phyloP scores from a whole-genome alignment of 768 basidiomycete species.

The Mycena rebaudengoi region DNA sequence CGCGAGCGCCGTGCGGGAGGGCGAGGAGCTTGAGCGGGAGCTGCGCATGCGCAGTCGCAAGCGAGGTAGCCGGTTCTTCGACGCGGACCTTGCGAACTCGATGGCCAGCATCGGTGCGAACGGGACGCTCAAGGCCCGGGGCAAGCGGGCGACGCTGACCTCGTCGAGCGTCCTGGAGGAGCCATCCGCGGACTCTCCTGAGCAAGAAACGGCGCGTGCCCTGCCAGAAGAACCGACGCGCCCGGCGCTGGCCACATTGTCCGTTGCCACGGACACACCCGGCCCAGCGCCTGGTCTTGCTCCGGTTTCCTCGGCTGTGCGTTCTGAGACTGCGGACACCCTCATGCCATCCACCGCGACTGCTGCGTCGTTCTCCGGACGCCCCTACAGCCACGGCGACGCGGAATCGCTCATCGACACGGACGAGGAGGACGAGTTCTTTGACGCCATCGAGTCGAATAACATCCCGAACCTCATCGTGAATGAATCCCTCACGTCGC shows the following conservation, averaged over 20 bases:
- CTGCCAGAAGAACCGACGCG: background rate
- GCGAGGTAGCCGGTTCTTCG: slow-evolving; percentile 67
- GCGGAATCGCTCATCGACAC: slow-evolving; percentile 48
- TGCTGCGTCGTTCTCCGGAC: slow-evolving; percentile 14
- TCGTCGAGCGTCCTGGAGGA: slow-evolving; percentile 8
- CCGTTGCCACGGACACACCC: background rate
- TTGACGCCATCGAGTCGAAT: slow-evolving; percentile 92
- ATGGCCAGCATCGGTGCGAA: slow-evolving; percentile 13
- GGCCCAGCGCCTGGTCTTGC: slow-evolving; percentile 10
- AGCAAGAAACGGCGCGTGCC: background rate
- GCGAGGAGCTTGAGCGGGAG: slow-evolving; percentile 84
- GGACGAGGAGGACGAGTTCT: slow-evolving; percentile 95
- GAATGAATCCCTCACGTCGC: slow-evolving; percentile 66
- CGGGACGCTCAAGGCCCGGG: slow-evolving; percentile 33
- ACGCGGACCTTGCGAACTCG: slow-evolving; percentile 38
- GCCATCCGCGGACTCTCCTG: slow-evolving; percentile 5
- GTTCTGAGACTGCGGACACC: slow-evolving; percentile 23
- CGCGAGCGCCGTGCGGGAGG: slow-evolving; percentile 84
- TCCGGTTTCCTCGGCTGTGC: slow-evolving; percentile 4
- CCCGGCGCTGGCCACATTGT: background rate
- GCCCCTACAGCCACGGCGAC: slow-evolving; percentile 22
- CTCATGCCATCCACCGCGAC: slow-evolving; percentile 21
- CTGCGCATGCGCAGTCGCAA: slow-evolving; percentile 67
- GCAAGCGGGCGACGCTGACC: slow-evolving; percentile 15
- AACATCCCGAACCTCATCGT: slow-evolving; percentile 80